These are phyloP conservation scores for Daedalea quercina DNA, from an alignment of 768 basidiomycete genomes.

Conservation along the genomic window DNA sequence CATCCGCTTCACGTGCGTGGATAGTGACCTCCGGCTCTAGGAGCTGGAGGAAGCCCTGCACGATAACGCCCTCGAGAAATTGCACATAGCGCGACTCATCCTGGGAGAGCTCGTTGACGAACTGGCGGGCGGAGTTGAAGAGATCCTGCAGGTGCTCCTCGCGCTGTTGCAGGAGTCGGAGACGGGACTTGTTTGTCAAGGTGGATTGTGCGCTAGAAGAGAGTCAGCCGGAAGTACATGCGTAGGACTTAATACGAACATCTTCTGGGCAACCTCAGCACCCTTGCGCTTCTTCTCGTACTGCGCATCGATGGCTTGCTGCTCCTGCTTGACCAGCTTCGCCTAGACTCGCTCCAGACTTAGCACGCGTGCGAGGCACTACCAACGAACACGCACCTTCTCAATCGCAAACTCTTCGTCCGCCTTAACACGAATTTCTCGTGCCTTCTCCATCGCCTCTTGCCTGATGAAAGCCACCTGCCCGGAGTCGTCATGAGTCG, in stretches of 20 bases:
- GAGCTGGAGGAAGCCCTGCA: conserved; percentile 80
- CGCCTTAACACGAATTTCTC: conserved; percentile 95
- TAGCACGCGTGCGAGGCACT: neutral
- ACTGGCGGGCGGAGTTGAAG: conserved; percentile 64
- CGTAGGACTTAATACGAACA: conserved; percentile 43
- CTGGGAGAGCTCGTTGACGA: conserved; percentile 54
- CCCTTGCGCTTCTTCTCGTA: conserved; percentile 97
- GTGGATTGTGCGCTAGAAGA: conserved; percentile 80
- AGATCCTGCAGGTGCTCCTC: conserved; percentile 91
- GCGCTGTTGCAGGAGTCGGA: conserved; percentile 81
- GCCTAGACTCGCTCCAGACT: conserved; percentile 44
- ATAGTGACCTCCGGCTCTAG: conserved; percentile 71
- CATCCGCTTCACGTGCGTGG: conserved; percentile 62
- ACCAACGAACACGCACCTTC: conserved; percentile 50
- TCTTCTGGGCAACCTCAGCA: conserved; percentile 91
- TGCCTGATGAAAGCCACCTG: conserved; percentile 99
- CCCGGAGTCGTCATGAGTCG: neutral
- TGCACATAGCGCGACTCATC: conserved; percentile 68
- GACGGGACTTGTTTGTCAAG: conserved; percentile 91
- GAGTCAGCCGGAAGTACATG: neutral
- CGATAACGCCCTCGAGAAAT: conserved; percentile 77
- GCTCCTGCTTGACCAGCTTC: conserved; percentile 94
- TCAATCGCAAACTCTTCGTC: conserved; percentile 99
- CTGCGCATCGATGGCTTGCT: conserved; percentile 87
- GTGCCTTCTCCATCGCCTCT: conserved; percentile 94